Conservation (phyloP, 495 filamentous ascomycete species). For the Aspergillus hancockii region DNA sequence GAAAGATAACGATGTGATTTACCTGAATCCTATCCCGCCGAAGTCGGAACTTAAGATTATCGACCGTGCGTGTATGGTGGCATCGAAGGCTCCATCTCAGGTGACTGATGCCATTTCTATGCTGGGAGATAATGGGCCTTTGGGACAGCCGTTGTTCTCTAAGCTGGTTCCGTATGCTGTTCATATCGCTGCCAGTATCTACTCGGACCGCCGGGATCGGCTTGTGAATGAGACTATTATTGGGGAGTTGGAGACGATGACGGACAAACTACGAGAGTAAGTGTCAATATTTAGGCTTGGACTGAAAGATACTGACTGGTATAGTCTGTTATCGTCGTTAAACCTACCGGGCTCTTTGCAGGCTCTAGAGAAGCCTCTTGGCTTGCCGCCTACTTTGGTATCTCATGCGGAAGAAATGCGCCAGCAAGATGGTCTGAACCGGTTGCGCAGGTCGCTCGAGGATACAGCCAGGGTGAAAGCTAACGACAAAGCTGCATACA, state of each 20-base stretch:
- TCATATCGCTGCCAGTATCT: slow-evolving; percentile 91
- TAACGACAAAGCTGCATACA: slow-evolving; percentile 71
- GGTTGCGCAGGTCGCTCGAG: slow-evolving; percentile 72
- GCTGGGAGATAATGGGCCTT: slow-evolving; percentile 74
- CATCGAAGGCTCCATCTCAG: slow-evolving; percentile 75
- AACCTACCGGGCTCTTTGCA: slow-evolving; percentile 93
- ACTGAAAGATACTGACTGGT: slow-evolving; percentile 16
- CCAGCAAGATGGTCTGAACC: slow-evolving; percentile 83
- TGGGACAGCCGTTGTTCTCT: slow-evolving; percentile 83
- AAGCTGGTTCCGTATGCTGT: slow-evolving; percentile 96
- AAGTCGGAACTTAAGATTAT: slow-evolving; percentile 86
- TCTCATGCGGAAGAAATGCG: slow-evolving; percentile 93
- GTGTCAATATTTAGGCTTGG: slow-evolving; percentile 11
- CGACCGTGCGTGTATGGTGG: slow-evolving; percentile 86
- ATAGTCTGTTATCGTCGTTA: slow-evolving; percentile 68
- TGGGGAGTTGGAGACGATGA: slow-evolving; percentile 80
- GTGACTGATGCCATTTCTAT: slow-evolving; percentile 76
- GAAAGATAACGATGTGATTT: slow-evolving; percentile 95
- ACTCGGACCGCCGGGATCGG: slow-evolving; percentile 86
- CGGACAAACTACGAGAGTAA: slow-evolving; percentile 73
- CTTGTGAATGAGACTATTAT: slow-evolving; percentile 84
- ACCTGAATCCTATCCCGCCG: slow-evolving; percentile 78
- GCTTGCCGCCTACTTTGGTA: slow-evolving; percentile 78
- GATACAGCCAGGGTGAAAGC: slow-evolving; percentile 85
- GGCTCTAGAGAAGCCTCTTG: slow-evolving; percentile 91